Evolutionary conservation across 257 asterid species (phyloP), one percentile per base, ranked within the genome.

Genomic region (Przewalskia tangutica): DNA sequence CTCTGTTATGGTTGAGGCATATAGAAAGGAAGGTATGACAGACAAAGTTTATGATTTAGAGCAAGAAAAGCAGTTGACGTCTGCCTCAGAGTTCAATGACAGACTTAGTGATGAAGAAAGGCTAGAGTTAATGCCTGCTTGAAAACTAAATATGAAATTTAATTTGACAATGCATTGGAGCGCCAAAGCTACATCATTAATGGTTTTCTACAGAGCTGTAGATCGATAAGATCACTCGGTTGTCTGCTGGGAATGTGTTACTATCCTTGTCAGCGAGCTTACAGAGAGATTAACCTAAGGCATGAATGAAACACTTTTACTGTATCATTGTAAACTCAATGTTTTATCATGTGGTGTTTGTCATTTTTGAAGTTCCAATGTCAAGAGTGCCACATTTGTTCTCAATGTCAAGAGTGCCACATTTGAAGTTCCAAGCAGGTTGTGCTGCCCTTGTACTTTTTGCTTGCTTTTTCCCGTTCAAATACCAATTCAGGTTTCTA

Each of bases 11-110:
- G 85, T 93, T 50, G 97, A 93, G 78, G 97, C 97, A 1, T 95
- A 94, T 84, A 86, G 87, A 78, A 92, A 89, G 84, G 98, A 88
- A 81, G 97, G 97, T 59, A 94, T 94, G 99, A 88, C 83, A 81
- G 99, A 95, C 86, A 95, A 88, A 89, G 92, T 80, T 12, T 86
- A 91, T 81, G 92, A 88, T 81, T 88, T 94, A 83, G 97, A 94
- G 93, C 96, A 91, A 86, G 94, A 91, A 79, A 83, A 38, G 79
- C 84, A 85, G 85, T 82, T 40, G 87, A 68, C 65, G 65, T 71
- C 17, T 56, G 86, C 73, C 64, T 81, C 81, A 82, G 67, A 27
- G 66, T 78, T 81, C 17, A 42, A 70, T 77, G 87, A 34, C 67
- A 64, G 65, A 55, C 20, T 67, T 60, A 36, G 50, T 58, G 87